Conservation (phyloP, 805 yeast genomes). For the Torulaspora microellipsoides region DNA sequence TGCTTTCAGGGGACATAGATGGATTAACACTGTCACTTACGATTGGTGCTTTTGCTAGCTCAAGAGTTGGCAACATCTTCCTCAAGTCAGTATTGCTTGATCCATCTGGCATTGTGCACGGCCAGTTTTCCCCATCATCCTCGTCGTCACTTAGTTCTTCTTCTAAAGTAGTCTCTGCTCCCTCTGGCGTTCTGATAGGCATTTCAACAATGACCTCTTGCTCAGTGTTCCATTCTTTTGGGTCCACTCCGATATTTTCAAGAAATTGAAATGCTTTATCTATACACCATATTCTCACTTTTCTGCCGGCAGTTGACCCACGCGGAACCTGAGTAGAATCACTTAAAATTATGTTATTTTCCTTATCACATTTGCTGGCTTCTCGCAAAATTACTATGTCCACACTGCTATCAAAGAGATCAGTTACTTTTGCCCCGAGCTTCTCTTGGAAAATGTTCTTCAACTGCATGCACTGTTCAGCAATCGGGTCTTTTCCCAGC, state of each 20-base stretch:
- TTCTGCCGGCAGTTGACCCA: slow-evolving; percentile 1
- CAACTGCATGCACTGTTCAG: slow-evolving; percentile 2
- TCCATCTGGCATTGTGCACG: too few relatives aligned
- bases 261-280: slow-evolving; percentile 16
- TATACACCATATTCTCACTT: slow-evolving; percentile 20
- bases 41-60: too few relatives aligned
- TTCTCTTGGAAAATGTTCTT: slow-evolving; percentile 7
- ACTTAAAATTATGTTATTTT: neutral
- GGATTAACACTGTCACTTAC: too few relatives aligned
- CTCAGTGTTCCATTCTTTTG: neutral
- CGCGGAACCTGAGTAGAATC: neutral
- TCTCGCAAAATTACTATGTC: slow-evolving; percentile 4
- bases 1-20: neutral
- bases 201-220: neutral
- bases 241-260: slow-evolving; percentile 14
- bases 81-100: too few relatives aligned
- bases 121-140: neutral
- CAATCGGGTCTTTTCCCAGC: neutral
- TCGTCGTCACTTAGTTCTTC: neutral
- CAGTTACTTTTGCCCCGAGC: slow-evolving; percentile 9
- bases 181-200: neutral
- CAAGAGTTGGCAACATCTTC: too few relatives aligned
- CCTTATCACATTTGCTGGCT: neutral
- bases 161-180: neutral
- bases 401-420: slow-evolving; percentile 5